Base-by-base conservation (phyloP, 768 basidiomycete genomes). In the Termitomyces sp. region DNA sequence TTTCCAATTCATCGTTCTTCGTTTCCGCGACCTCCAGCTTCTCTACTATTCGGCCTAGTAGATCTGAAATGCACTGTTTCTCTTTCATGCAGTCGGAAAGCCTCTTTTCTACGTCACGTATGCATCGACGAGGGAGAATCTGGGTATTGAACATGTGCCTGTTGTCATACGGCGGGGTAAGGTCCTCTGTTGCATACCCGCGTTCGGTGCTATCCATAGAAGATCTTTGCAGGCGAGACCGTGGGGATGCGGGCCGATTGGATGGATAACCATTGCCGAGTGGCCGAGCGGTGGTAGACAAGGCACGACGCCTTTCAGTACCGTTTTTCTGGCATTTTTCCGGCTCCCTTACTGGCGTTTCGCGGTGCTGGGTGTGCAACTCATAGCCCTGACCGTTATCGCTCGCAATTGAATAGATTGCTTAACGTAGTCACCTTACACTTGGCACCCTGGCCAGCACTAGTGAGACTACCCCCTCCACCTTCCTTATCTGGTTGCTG, bases 11-110 rank as follows among this genome's bases (percentile, higher is more conserved):
- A 27, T 56, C 30, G 28, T 52, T 56, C n/a, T 28, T 55, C 17
- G 12, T 30, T n/a, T 56, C 28, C 0, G 52, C 25, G 6, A 6
- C 32, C 37, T 32, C 30, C 25, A 61, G 17, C 32, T 44, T 56
- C 39, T 56, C 28, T 30, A 35, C 21, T 19, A 46, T 59, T 19
- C 34, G n/a, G 7, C 30, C 21, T 27, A 63, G 16, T 1, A 42
- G 6, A 9, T 57, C 46, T 6, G 34, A 32, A 17, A 59, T 51
- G 5, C 14, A n/a, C 12, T 23, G 52, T 35, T 63, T 63, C 12
- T 61, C 59, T 45, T 55, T 59, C 30, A 52, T 53, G 39, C 55
- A 55, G 2, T 25, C n/a, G 17, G 46, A 32, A 30, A 61, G 52
- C 28, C 27, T 55, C 39, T 23, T 52, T 25, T 61, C 53, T 16